Percentiles rank a stretch among this genome's conserved stretches.
These are phyloP conservation scores for Hirschioporus abietinus DNA, from an alignment of 768 basidiomycete genomes.

Conservation along the genomic window DNA sequence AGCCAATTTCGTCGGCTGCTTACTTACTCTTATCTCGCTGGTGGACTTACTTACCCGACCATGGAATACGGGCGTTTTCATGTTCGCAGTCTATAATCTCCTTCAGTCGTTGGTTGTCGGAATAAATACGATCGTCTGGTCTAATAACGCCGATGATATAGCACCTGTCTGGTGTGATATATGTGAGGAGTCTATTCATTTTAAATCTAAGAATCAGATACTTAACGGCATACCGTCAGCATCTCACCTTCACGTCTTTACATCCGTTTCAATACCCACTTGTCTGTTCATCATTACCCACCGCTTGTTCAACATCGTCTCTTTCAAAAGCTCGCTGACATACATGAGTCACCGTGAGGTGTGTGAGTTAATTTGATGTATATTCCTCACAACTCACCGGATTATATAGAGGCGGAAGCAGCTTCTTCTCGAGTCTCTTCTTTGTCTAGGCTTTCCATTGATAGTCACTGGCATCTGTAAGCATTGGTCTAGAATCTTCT, in stretches of 20 bases:
- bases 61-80: slow-evolving; percentile 28
- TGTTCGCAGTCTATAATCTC: slow-evolving; percentile 28
- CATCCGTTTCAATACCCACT: not conserved
- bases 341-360: no score
- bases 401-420: not conserved
- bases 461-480: not conserved
- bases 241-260: not conserved
- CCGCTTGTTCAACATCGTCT: not conserved
- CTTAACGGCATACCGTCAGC: not conserved
- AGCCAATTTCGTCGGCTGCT: not conserved
- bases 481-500: not conserved
- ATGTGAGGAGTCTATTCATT: not conserved
- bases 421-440: not conserved
- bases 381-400: not conserved
- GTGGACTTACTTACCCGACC: slow-evolving; percentile 1
- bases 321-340: no score
- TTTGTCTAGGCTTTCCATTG: slow-evolving; percentile 3
- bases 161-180: slow-evolving; percentile 47
- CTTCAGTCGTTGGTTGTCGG: slow-evolving; percentile 21
- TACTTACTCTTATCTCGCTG: not conserved
- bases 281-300: not conserved
- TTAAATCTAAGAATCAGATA: not conserved
- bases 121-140: slow-evolving; percentile 34
- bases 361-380: not conserved
- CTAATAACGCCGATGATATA: slow-evolving; percentile 22